Conservation (phyloP, 2,329 filamentous ascomycete genomes). For the Blastomyces silverae region DNA sequence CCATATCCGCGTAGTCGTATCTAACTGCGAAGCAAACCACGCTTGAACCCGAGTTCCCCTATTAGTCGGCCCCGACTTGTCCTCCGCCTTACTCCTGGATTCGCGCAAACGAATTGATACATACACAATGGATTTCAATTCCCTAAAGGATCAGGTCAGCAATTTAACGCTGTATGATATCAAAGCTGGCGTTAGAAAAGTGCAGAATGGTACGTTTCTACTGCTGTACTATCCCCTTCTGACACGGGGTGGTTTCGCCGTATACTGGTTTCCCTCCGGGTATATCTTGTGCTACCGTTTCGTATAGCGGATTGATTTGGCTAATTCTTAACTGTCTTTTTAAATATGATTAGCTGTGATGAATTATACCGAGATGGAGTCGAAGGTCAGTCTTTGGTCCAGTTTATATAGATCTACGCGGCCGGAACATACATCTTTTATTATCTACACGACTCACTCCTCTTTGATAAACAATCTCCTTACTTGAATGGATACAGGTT, state of each 20-base stretch:
- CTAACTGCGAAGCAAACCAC: background rate
- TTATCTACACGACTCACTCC: background rate
- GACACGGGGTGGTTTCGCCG: background rate
- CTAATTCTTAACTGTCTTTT: conserved; percentile 15
- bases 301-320: conserved; percentile 1
- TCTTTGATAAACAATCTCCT: conserved; percentile 11
- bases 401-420: conserved; percentile 14
- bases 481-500: conserved; percentile 53
- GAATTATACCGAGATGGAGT: conserved; percentile 95
- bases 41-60: background rate
- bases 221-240: background rate
- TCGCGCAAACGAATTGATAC: background rate
- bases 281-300: background rate
- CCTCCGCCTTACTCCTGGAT: background rate
- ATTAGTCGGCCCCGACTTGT: background rate
- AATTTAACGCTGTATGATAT: conserved; percentile 91
- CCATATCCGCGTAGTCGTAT: background rate
- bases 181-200: conserved; percentile 90
- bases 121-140: conserved; percentile 71
- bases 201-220: conserved; percentile 71
- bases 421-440: background rate
- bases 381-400: conserved; percentile 45
- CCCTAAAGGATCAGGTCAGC: conserved; percentile 76
- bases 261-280: background rate
- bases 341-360: conserved; percentile 64